Evolutionary conservation across 2,329 filamentous ascomycete genomes (phyloP), one percentile per base, ranked within the genome.

Genomic region (Beauveria brongniartii): DNA sequence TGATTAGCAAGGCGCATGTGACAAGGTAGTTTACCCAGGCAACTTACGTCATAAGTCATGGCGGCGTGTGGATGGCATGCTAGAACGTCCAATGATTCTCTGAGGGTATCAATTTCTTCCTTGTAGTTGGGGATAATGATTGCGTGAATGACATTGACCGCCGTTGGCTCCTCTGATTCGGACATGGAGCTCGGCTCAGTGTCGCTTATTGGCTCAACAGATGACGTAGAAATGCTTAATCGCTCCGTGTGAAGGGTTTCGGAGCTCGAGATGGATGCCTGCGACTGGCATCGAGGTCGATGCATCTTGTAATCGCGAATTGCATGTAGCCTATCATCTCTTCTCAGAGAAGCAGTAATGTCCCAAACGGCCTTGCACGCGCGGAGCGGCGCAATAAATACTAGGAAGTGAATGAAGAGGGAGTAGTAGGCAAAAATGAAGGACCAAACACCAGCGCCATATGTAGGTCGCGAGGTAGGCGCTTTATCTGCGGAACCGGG

Each of bases 51-150:
- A 70, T 90, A 91, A 55, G 80, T 83, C 66, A 75, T 77, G 59
- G 78, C 77, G 28, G 88, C 87, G 65, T 83, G 81, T 0, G 83
- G 79, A 68, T 91, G 88, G 34, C 81, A 86, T 5, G 86, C 86
- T 63, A 90, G 73, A 24, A 90, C 87, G 46, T 86, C 82, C 22
- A 91, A 73, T 0, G 88, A 90, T 69, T 89, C 86, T 64, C 82
- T 79, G 52, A 90, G 75, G 0, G 84, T 88, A 62, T 88, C 84
- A 61, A 85, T 75, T 61, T 90, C 86, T 70, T 91, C 88, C 71
- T 88, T 88, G 75, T 90, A 91, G 68, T 89, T 89, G 20, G 88
- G 88, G 48, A 91, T 78, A 64, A 90, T 77, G 63, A 91, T 88
- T 16, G 83, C 85, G 69, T 89, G 85, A 34, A 88, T 74, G 60